These are phyloP conservation scores for Prorocentrum cordatum DNA, from an alignment of 169 alveolate species.

Conservation along the genomic window DNA sequence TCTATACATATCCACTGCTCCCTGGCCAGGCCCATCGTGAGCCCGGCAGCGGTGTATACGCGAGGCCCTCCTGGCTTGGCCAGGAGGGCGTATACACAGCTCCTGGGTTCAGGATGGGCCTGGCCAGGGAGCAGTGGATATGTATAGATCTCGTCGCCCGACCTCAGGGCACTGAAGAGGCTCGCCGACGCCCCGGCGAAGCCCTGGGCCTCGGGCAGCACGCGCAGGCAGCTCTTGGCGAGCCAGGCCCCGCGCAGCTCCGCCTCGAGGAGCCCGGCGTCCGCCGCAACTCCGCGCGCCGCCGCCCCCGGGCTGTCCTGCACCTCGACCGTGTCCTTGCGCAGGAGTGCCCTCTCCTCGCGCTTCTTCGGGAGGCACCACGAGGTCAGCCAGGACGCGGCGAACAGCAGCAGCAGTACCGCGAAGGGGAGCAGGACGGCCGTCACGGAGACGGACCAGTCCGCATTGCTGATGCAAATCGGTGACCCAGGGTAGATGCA, in stretches of 20 bases:
- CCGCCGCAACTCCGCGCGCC: too few relatives aligned
- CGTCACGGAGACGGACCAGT: too few relatives aligned
- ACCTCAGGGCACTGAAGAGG: slow-evolving; percentile 31
- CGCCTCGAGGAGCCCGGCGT: too few relatives aligned
- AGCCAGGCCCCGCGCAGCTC: slow-evolving; percentile 28
- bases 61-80: neutral
- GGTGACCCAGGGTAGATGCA: too few relatives aligned
- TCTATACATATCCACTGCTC: neutral
- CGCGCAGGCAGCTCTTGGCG: slow-evolving; percentile 33
- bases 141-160: neutral
- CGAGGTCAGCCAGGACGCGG: too few relatives aligned
- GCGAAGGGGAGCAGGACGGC: too few relatives aligned
- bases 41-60: neutral
- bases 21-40: neutral
- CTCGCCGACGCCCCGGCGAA: slow-evolving; percentile 35
- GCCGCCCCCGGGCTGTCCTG: too few relatives aligned
- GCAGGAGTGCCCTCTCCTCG: too few relatives aligned
- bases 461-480: too few relatives aligned
- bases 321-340: too few relatives aligned
- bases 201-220: slow-evolving; percentile 22
- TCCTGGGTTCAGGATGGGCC: neutral
- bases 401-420: too few relatives aligned
- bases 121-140: neutral
- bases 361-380: too few relatives aligned
- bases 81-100: neutral